Evolutionary conservation across 495 filamentous ascomycete genomes (phyloP).

Genomic region (Xylaria venustula): DNA sequence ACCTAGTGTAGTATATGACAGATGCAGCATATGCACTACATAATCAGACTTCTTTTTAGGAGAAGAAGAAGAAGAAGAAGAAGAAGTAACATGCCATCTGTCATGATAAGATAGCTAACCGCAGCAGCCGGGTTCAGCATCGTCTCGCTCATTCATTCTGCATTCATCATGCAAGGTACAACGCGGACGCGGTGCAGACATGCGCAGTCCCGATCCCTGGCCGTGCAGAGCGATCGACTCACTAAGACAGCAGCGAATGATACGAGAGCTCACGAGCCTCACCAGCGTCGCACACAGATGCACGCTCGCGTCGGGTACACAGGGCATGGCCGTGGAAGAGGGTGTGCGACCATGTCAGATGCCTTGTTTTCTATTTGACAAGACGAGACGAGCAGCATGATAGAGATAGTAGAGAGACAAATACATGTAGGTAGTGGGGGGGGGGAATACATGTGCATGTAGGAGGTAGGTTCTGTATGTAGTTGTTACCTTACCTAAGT

Average conservation of each 20-base stretch:
- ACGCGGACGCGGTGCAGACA: slow-evolving; percentile 12
- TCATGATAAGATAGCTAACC: no score
- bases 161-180: slow-evolving; percentile 22
- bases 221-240: slow-evolving; percentile 8
- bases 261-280: slow-evolving; percentile 19
- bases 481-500: no score
- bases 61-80: no score
- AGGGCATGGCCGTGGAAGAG: slow-evolving; percentile 17
- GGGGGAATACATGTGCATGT: no score
- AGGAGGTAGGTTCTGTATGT: no score
- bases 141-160: slow-evolving; percentile 6
- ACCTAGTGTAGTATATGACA: no score
- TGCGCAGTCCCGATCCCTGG: slow-evolving; percentile 10
- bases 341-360: slow-evolving; percentile 32
- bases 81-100: no score
- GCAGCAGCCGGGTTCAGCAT: slow-evolving; percentile 1
- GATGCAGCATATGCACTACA: no score
- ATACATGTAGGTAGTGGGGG: slow-evolving; percentile 1
- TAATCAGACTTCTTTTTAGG: no score
- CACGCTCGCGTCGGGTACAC: slow-evolving; percentile 16
- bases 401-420: no score
- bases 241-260: slow-evolving; percentile 18
- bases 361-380: slow-evolving; percentile 17
- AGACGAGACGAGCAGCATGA: background rate
- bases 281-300: slow-evolving; percentile 19